A percentile compares a stretch with the other conserved stretches of the same genome.
phyloP scores from a whole-genome alignment of 257 asterid genomes.

The Lycium barbarum region DNA sequence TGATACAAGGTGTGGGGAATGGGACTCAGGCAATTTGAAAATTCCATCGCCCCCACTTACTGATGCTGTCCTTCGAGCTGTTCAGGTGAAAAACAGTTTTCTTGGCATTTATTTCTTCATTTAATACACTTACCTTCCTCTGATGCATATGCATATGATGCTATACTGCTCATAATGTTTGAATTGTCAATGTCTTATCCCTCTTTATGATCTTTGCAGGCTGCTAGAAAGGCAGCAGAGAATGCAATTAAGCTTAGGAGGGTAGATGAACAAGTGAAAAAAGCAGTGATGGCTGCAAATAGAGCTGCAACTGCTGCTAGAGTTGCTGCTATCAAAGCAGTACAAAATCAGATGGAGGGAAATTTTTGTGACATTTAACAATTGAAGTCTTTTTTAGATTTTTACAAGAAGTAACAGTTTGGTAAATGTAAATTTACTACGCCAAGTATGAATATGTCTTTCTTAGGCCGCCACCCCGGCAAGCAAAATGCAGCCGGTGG shows the following conservation, averaged over 20 bases:
- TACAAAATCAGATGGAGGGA: conserved; percentile 55
- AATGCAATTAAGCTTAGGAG: conserved; percentile 53
- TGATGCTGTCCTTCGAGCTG: conserved; percentile 61
- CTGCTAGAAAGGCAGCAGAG: conserved; percentile 78
- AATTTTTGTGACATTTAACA: conserved; percentile 46
- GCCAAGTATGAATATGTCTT: conserved; percentile 24
- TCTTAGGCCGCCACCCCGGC: conserved; percentile 44
- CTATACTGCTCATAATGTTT: not conserved
- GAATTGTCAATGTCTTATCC: conserved; percentile 12
- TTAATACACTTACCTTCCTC: not conserved
- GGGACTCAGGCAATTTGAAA: conserved; percentile 72
- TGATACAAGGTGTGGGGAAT: conserved; percentile 69
- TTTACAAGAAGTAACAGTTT: not conserved
- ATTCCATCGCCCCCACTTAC: conserved; percentile 47
- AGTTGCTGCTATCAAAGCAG: conserved; percentile 70
- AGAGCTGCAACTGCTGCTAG: conserved; percentile 70
- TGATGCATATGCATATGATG: conserved; percentile 1
- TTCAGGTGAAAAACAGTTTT: conserved; percentile 51
- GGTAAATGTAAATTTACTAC: conserved; percentile 40
- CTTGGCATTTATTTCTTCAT: not conserved
- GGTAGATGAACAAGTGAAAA: conserved; percentile 82
- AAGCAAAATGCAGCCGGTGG: conserved; percentile 51
- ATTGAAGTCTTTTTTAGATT: not conserved
- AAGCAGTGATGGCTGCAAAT: conserved; percentile 69
- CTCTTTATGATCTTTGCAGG: conserved; percentile 46